Percentiles rank a stretch among this genome's conserved stretches.
Conservation (phyloP, 352 stramenopile genomes). For the Peronospora belbahrii region DNA sequence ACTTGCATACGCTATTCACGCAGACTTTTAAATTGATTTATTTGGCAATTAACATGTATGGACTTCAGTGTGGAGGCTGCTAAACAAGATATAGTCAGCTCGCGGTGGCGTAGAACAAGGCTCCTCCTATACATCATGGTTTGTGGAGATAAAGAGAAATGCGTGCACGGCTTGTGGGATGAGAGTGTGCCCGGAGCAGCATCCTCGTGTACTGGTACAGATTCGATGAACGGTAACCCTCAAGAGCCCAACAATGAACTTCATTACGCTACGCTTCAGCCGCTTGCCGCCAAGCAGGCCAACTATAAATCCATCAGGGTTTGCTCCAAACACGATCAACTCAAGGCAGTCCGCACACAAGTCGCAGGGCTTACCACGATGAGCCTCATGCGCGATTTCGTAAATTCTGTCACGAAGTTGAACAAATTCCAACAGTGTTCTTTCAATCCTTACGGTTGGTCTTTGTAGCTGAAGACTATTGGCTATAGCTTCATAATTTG, state of each 20-base stretch:
- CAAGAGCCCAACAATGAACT: no score
- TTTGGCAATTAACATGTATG: no score
- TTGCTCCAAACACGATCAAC: constrained; percentile 21
- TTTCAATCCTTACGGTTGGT: constrained; percentile 12
- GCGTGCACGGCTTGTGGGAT: constrained; percentile 21
- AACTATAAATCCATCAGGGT: constrained; percentile 18
- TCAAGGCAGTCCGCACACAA: constrained; percentile 23
- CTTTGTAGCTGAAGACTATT: constrained; percentile 1
- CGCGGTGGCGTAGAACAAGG: neutral
- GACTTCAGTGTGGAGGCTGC: no score
- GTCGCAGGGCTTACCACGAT: constrained; percentile 11
- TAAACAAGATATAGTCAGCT: neutral
- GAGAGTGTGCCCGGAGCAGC: constrained; percentile 15
- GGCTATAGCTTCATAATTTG: no score
- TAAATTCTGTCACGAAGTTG: constrained; percentile 20
- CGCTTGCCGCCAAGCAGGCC: constrained; percentile 6
- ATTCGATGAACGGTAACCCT: constrained; percentile 7
- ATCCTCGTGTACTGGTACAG: constrained; percentile 2
- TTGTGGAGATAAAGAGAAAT: constrained; percentile 20
- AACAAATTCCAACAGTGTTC: constrained; percentile 13
- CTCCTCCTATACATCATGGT: constrained; percentile 1
- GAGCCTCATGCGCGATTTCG: constrained; percentile 8
- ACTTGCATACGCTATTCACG: no score
- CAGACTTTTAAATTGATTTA: no score
- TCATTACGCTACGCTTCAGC: no score